These are phyloP conservation scores for Trametes punicea DNA, from an alignment of 768 basidiomycete genomes.

Conservation along the genomic window DNA sequence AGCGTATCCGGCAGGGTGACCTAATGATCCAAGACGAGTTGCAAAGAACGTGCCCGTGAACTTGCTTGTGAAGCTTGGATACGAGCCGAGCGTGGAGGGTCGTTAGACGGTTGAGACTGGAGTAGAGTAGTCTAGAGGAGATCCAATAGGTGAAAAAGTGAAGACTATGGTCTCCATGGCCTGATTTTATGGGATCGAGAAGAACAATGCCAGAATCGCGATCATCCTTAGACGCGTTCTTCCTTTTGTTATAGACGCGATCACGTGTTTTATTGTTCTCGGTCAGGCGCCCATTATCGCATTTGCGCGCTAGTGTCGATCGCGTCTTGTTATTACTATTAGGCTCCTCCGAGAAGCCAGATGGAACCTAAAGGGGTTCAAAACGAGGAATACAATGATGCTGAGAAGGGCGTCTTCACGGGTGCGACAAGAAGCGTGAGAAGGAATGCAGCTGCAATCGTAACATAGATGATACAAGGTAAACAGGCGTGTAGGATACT, in stretches of 20 bases:
- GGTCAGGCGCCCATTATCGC: not conserved
- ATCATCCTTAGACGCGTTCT: constrained; percentile 1
- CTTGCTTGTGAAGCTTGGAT: not conserved
- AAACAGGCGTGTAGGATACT: too few species aligned
- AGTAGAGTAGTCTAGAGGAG: constrained; percentile 6
- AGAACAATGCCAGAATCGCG: constrained; percentile 7
- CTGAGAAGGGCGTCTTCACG: too few species aligned
- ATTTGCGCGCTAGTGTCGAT: not conserved
- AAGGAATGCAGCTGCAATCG: too few species aligned
- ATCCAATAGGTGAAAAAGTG: not conserved
- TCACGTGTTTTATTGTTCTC: constrained; percentile 21
- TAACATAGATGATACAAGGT: too few species aligned
- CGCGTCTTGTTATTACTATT: not conserved
- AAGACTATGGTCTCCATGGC: not conserved
- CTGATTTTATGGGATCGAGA: not conserved
- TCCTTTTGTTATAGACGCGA: constrained; percentile 16
- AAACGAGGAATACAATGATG: too few species aligned
- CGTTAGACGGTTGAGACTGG: not conserved
- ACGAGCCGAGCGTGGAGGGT: not conserved
- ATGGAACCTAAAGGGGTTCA: too few species aligned
- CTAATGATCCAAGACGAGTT: not conserved
- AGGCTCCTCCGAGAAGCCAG: not conserved
- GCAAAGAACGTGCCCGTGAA: not conserved
- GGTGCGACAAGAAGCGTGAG: too few species aligned
- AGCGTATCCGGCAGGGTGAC: not conserved